These are phyloP conservation scores for Lyophyllum shimeji DNA, from an alignment of 768 basidiomycete species.

Conservation along the genomic window DNA sequence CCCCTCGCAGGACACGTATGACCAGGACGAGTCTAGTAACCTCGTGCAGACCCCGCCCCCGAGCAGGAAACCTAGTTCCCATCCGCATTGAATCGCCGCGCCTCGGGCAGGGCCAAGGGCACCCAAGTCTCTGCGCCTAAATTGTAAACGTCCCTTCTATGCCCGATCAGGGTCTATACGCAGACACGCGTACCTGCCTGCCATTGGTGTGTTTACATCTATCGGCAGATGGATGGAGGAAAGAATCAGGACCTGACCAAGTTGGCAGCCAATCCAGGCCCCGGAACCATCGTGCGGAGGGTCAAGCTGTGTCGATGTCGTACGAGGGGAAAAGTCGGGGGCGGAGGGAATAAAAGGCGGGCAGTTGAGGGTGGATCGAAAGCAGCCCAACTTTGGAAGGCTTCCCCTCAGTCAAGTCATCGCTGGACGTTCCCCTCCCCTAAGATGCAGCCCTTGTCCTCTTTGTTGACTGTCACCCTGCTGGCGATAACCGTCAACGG, in stretches of 20 bases:
- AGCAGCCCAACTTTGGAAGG: background rate
- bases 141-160: constrained; percentile 8
- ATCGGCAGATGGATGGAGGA: background rate
- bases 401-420: background rate
- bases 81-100: background rate
- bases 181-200: constrained; percentile 12
- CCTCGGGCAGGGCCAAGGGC: background rate
- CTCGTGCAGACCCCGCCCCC: background rate
- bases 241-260: background rate
- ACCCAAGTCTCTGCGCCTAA: background rate
- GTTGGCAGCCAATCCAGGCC: constrained; percentile 8
- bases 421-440: background rate
- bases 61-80: background rate
- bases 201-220: background rate
- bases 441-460: constrained; percentile 6
- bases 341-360: constrained; percentile 4
- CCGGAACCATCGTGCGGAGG: background rate
- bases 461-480: constrained; percentile 8
- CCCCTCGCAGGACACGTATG: background rate
- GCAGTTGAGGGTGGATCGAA: background rate
- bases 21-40: background rate
- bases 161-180: constrained; percentile 11
- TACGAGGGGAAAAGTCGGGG: background rate
- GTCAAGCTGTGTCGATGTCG: too few species aligned
- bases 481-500: constrained; percentile 3